These are phyloP conservation scores for Epicoccum sorghinum DNA, from an alignment of 2,329 filamentous ascomycete genomes.

Conservation along the genomic window DNA sequence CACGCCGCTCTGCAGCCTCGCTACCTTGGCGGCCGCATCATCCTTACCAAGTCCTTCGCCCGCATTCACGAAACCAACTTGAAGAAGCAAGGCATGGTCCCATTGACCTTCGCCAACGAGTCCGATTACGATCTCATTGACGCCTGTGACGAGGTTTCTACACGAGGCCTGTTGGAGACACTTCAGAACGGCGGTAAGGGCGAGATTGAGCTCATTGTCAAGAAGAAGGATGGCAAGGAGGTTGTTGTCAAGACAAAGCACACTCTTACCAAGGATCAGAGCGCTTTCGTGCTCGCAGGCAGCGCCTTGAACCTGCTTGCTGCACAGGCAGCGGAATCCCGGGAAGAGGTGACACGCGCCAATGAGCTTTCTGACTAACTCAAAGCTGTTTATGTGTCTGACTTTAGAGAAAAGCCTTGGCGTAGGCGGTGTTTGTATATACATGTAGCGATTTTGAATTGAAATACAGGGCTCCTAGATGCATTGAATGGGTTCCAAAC, in stretches of 20 bases:
- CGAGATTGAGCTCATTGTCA: slow-evolving; percentile 68
- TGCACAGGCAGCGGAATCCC: slow-evolving; percentile 56
- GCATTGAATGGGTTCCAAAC: neutral
- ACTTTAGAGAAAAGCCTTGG: slow-evolving; percentile 6
- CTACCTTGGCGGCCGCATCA: slow-evolving; percentile 85
- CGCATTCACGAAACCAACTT: slow-evolving; percentile 95
- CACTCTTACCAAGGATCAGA: slow-evolving; percentile 87
- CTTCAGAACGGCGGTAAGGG: slow-evolving; percentile 79
- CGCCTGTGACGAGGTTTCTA: slow-evolving; percentile 82
- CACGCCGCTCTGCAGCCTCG: slow-evolving; percentile 89
- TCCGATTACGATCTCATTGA: slow-evolving; percentile 83
- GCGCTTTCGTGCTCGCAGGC: slow-evolving; percentile 88
- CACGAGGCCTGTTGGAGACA: slow-evolving; percentile 83
- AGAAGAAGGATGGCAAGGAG: slow-evolving; percentile 64
- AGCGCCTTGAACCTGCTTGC: slow-evolving; percentile 91
- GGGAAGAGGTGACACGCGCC: slow-evolving; percentile 44
- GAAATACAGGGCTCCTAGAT: neutral
- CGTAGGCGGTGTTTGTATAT: slow-evolving; percentile 16
- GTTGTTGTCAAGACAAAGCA: slow-evolving; percentile 80
- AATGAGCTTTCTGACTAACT: slow-evolving; percentile 48
- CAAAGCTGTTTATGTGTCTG: neutral
- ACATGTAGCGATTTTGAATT: slow-evolving; percentile 11
- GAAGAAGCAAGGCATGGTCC: slow-evolving; percentile 97
- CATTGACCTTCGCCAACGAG: slow-evolving; percentile 87
- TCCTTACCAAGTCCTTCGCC: slow-evolving; percentile 85